phyloP scores from a whole-genome alignment of 2,329 filamentous ascomycete species.

The Aspergillus terreus region DNA sequence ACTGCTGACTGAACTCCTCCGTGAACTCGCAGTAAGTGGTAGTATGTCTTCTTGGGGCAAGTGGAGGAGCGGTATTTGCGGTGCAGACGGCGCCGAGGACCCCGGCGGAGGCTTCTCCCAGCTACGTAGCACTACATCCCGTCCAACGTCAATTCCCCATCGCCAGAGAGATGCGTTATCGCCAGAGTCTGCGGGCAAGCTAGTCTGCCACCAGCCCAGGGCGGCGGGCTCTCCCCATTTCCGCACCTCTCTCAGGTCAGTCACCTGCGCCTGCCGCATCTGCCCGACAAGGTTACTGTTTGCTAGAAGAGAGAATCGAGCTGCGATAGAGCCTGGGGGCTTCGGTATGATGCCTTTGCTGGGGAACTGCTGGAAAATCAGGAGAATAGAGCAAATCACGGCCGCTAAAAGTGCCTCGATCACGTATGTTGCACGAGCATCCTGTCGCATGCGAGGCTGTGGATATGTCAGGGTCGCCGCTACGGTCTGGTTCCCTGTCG shows the following conservation, averaged over 20 bases:
- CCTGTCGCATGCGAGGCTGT: neutral
- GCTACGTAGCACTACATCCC: neutral
- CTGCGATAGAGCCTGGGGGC: neutral
- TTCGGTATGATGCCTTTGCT: neutral
- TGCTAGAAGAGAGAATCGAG: neutral
- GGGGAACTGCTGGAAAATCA: neutral
- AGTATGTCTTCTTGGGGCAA: neutral
- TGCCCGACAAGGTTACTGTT: neutral
- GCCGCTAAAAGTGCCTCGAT: neutral
- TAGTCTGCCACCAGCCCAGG: neutral
- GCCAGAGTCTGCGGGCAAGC: neutral
- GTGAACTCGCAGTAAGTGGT: neutral
- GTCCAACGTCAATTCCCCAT: neutral
- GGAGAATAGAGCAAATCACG: neutral
- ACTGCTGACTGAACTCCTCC: neutral
- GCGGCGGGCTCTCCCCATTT: neutral
- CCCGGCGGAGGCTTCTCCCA: neutral
- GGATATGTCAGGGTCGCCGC: neutral
- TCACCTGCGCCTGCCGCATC: neutral
- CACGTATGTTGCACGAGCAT: neutral
- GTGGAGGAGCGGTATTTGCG: neutral
- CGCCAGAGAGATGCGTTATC: neutral
- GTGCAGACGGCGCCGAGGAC: neutral
- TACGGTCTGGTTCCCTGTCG: neutral
- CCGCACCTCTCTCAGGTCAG: neutral